A percentile compares a stretch with the other conserved stretches of the same genome.
Conservation (phyloP, 345 rosid species). For the Corchorus capsularis region DNA sequence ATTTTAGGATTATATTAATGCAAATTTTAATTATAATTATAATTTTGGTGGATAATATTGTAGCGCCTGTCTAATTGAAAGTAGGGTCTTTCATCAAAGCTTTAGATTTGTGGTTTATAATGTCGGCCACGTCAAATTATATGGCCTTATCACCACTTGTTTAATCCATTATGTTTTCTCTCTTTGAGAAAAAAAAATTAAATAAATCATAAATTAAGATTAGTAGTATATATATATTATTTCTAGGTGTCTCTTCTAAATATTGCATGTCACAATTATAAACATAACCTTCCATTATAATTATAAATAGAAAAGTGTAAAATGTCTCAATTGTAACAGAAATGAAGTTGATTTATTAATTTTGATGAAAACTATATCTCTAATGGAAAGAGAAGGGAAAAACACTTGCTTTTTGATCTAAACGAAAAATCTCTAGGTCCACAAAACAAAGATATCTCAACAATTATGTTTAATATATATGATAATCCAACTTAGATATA, state of each 20-base stretch:
- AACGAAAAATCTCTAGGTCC: too few species aligned
- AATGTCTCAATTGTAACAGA: background rate
- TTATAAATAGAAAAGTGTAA: too few species aligned
- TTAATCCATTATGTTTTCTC: background rate
- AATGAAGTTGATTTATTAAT: background rate
- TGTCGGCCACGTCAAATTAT: background rate
- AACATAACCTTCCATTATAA: background rate
- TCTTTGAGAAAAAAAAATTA: background rate
- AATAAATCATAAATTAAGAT: background rate
- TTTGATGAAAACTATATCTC: too few species aligned
- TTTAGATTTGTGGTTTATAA: slow-evolving; percentile 10
- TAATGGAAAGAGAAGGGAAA: too few species aligned
- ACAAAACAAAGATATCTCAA: too few species aligned
- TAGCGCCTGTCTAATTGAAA: background rate
- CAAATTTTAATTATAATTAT: background rate
- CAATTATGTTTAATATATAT: too few species aligned
- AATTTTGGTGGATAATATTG: background rate
- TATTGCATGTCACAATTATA: background rate
- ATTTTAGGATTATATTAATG: background rate
- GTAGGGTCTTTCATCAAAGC: background rate
- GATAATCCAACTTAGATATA: too few species aligned
- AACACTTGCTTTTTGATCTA: too few species aligned
- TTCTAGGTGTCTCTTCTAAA: background rate
- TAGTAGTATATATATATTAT: too few species aligned
- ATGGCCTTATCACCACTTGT: background rate